Evolutionary conservation across 2,329 filamentous ascomycete species (phyloP), one percentile per base, ranked within the genome.

Genomic region (Apiospora marii): DNA sequence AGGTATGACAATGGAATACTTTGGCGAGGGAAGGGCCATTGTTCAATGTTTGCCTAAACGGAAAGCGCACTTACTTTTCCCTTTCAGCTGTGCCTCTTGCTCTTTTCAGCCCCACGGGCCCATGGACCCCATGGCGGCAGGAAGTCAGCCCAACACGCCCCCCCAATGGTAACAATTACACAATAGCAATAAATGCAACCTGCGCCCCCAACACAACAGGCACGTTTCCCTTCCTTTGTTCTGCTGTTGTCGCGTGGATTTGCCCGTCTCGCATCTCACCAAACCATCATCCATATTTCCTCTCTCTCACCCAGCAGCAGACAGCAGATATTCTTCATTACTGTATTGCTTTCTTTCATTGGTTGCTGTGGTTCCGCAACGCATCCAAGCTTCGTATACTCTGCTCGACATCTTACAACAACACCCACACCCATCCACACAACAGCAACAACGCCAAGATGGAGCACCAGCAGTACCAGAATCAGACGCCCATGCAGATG

Each of bases 21-120:
- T n/a, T 10, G 34, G 34, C 58, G 19, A 64, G 27, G 27, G 58
- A 37, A 64, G 22, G 58, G 34, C 34, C 22, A 10, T n/a, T 61
- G 58, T 64, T 34, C 22, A 10, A 13, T 61, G 58, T 64, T 24
- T 64, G 34, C 34, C 34, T 41, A 41, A 37, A 37, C 30, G 53
- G 46, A 49, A 10, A 22, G 22, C 13, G 51, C 51, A 16, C 51
- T 27, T 30, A 53, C 51, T 30, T 34, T 61, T 34, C 14, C 19
- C 19, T 37, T 41, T 64, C 58, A 64, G 58, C 58, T 64, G 58
- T 64, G 58, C 58, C 58, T 41, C 58, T n/a, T 41, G 14, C 3
- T 61, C 53, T 64, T 64, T 64, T 64, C 58, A 64, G 58, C 53
- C 53, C 53, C 27, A 27, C 8, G 4, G 24, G 43, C 16, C 43